Evolutionary conservation across 1,284 basidiomycete species (phyloP).

Genomic region (Boletus subluridellus): DNA sequence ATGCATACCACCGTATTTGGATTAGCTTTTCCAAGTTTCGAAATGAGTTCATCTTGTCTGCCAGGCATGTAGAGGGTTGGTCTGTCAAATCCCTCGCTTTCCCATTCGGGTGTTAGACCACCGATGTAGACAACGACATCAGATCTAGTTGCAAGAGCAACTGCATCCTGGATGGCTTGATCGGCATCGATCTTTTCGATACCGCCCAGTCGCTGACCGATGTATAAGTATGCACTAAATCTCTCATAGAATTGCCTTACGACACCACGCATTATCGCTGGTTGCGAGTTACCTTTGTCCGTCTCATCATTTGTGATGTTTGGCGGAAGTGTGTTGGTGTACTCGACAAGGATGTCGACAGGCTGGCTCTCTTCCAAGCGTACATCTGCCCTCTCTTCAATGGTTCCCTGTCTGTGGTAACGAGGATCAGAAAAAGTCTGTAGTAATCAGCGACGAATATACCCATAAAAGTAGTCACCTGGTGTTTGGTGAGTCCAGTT

Average conservation of each 20-base stretch:
- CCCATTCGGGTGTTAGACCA: background rate
- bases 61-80: constrained; percentile 46
- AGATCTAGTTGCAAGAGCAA: background rate
- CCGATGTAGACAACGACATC: background rate
- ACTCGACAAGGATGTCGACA: background rate
- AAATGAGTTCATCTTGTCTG: background rate
- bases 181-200: background rate
- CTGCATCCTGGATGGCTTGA: background rate
- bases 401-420: background rate
- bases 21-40: background rate
- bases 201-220: background rate
- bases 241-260: background rate
- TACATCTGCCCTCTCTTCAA: background rate
- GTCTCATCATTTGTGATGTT: background rate
- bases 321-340: background rate
- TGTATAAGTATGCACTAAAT: background rate
- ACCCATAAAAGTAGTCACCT: background rate
- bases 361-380: background rate
- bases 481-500: background rate
- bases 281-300: background rate
- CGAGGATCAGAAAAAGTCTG: background rate
- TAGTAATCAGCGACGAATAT: background rate
- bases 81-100: constrained; percentile 26
- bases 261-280: background rate
- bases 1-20: background rate